These are phyloP conservation scores for Trichoderma hamatum DNA, from an alignment of 2,329 filamentous ascomycete genomes.

Conservation along the genomic window DNA sequence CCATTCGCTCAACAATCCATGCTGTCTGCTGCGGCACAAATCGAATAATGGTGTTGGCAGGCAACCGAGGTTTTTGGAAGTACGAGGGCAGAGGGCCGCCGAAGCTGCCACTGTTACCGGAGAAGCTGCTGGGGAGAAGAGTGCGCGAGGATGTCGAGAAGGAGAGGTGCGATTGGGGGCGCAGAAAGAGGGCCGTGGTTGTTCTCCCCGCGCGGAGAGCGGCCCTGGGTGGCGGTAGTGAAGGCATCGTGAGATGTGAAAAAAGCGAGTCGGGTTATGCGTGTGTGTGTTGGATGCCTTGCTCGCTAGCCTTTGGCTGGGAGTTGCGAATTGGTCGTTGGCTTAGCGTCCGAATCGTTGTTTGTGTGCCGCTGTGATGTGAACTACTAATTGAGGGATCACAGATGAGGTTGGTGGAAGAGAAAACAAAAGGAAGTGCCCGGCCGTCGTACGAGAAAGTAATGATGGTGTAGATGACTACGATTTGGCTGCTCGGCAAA, in stretches of 20 bases:
- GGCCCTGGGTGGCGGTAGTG: constrained; percentile 38
- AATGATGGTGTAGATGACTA: background rate
- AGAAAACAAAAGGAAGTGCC: background rate
- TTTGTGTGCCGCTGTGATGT: background rate
- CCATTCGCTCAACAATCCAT: constrained; percentile 99
- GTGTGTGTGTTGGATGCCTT: background rate
- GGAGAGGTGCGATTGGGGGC: constrained; percentile 31
- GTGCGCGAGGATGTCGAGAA: constrained; percentile 39
- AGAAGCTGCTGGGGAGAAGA: constrained; percentile 39
- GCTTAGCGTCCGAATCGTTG: background rate
- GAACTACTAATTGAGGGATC: background rate
- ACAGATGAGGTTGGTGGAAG: background rate
- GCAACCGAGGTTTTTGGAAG: constrained; percentile 74
- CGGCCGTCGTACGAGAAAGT: background rate
- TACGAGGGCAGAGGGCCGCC: constrained; percentile 63
- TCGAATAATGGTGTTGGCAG: constrained; percentile 90
- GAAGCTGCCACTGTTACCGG: constrained; percentile 34
- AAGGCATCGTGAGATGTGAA: constrained; percentile 32
- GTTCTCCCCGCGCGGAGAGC: constrained; percentile 33
- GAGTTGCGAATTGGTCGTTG: background rate
- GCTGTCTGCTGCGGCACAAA: constrained; percentile 99
- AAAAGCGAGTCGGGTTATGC: background rate
- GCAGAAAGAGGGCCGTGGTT: constrained; percentile 7
- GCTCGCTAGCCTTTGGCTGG: background rate
- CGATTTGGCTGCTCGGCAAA: constrained; percentile 2